These are phyloP conservation scores for Allantophomopsis cytisporea DNA, from an alignment of 2,329 filamentous ascomycete species.

Conservation along the genomic window DNA sequence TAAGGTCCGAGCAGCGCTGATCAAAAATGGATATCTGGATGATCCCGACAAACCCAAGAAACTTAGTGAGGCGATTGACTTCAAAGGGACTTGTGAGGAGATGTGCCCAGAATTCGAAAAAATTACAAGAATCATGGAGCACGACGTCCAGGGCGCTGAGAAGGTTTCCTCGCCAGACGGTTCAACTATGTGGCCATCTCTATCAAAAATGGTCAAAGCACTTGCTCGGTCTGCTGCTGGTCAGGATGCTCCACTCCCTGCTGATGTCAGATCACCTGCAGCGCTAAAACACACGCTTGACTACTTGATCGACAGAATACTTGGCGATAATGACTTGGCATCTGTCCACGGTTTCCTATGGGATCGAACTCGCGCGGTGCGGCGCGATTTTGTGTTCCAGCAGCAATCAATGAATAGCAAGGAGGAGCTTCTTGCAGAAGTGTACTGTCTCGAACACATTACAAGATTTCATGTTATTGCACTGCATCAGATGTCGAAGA, in stretches of 20 bases:
- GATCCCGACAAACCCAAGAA: conserved; percentile 49
- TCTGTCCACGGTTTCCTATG: conserved; percentile 49
- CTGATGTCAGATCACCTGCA: conserved; percentile 49
- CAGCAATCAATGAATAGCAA: conserved; percentile 36
- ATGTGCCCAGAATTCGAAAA: conserved; percentile 59
- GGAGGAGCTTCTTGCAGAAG: conserved; percentile 44
- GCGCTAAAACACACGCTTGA: conserved; percentile 45
- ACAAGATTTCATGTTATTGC: conserved; percentile 53
- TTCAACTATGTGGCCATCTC: conserved; percentile 28
- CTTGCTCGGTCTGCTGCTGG: conserved; percentile 55
- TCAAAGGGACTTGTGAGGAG: conserved; percentile 54
- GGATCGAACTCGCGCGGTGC: conserved; percentile 54
- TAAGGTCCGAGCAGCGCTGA: conserved; percentile 40
- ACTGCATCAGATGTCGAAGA: conserved; percentile 46
- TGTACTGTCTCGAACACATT: conserved; percentile 53
- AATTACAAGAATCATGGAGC: conserved; percentile 46
- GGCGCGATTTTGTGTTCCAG: conserved; percentile 56
- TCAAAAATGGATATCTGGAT: conserved; percentile 46
- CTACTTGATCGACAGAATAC: conserved; percentile 46
- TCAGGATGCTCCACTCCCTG: conserved; percentile 52
- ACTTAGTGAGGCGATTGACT: conserved; percentile 49
- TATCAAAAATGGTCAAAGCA: conserved; percentile 49
- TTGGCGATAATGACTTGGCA: conserved; percentile 40
- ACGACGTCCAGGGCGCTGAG: conserved; percentile 41
- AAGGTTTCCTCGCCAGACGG: conserved; percentile 27